phyloP scores from a whole-genome alignment of 73 alveolate genomes.

The Symbiodinium natans region DNA sequence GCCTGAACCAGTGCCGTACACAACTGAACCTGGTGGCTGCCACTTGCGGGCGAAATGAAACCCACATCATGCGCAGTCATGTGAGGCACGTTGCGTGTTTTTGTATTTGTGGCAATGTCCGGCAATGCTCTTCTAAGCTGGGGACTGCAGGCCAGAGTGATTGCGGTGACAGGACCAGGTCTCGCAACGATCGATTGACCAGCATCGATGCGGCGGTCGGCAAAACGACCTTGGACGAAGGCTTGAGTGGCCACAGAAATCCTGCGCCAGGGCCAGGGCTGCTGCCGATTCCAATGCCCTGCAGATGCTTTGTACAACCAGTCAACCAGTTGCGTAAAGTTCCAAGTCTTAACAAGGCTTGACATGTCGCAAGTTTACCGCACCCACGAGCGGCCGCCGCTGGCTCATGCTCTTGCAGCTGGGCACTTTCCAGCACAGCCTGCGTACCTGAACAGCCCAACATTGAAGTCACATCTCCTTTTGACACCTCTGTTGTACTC shows the following conservation, averaged over 20 bases:
- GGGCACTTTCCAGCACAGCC: conserved; percentile 25
- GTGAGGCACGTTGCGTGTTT: background rate
- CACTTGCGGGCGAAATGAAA: too few species aligned
- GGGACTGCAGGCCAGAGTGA: conserved; percentile 44
- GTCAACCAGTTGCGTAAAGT: too few species aligned
- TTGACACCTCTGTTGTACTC: background rate
- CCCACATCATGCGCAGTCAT: too few species aligned
- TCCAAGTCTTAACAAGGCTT: too few species aligned
- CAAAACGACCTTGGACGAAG: background rate
- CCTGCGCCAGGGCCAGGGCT: background rate
- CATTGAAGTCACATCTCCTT: background rate
- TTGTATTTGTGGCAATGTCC: too few species aligned
- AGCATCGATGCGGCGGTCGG: conserved; percentile 50
- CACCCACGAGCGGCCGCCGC: background rate
- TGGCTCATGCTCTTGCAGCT: conserved; percentile 39
- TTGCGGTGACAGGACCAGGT: conserved; percentile 35
- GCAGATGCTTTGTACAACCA: too few species aligned
- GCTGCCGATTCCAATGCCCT: background rate
- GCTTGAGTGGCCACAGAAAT: background rate
- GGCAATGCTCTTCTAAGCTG: background rate
- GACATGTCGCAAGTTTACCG: background rate
- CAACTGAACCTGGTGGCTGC: conserved; percentile 74
- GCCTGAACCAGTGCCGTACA: conserved; percentile 79
- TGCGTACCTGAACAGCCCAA: conserved; percentile 5
- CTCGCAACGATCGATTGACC: conserved; percentile 15